These are phyloP conservation scores for Pseudogymnoascus verrucosus DNA, from an alignment of 2,329 filamentous ascomycete genomes.

Conservation along the genomic window DNA sequence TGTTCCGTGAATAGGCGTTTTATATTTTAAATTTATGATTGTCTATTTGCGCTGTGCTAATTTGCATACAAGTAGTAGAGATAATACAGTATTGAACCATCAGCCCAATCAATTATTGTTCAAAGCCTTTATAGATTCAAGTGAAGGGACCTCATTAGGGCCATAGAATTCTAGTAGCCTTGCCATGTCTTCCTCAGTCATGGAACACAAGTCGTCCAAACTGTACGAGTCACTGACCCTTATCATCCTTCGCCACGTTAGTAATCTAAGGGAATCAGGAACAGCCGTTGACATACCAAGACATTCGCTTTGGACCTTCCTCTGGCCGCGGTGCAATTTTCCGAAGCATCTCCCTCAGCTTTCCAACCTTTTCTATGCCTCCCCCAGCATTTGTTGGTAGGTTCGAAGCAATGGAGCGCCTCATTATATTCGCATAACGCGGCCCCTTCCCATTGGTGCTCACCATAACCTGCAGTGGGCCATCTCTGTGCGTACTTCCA, in stretches of 20 bases:
- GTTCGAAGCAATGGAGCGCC: constrained; percentile 68
- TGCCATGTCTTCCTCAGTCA: constrained; percentile 80
- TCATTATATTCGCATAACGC: constrained; percentile 77
- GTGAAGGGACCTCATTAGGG: constrained; percentile 44
- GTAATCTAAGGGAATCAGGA: constrained; percentile 15
- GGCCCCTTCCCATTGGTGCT: constrained; percentile 97
- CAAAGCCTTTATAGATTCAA: constrained; percentile 49
- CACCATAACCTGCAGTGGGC: constrained; percentile 95
- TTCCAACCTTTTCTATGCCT: constrained; percentile 78
- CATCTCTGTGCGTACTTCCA: constrained; percentile 89
- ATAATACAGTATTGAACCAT: not conserved
- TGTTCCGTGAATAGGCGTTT: not conserved
- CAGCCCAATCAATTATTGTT: constrained; percentile 23
- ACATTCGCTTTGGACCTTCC: constrained; percentile 81
- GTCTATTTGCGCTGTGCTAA: not conserved
- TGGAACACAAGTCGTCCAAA: constrained; percentile 73
- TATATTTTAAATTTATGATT: constrained; percentile 22
- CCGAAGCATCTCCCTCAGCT: constrained; percentile 69
- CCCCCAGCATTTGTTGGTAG: constrained; percentile 74
- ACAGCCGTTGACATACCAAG: constrained; percentile 51
- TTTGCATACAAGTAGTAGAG: not conserved
- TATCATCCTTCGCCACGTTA: constrained; percentile 63
- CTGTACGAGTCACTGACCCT: constrained; percentile 81
- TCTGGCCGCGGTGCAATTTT: constrained; percentile 63
- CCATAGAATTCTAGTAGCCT: constrained; percentile 69